Percentiles rank a stretch among this genome's conserved stretches.
These are phyloP conservation scores for Podila epicladia DNA, from an alignment of 192 early-diverging fungal species.

Conservation along the genomic window DNA sequence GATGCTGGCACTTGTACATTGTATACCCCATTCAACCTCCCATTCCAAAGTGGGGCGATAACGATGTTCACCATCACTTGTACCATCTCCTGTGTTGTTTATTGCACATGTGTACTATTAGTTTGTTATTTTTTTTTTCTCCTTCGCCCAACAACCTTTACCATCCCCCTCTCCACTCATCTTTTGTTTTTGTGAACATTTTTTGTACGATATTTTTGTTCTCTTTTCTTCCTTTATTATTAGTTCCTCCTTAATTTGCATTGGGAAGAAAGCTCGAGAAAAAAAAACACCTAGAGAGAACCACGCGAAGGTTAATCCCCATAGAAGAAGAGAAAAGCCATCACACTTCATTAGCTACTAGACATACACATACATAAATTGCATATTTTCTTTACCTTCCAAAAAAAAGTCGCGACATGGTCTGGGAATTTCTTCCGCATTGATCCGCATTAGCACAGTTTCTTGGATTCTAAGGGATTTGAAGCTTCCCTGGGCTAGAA, in stretches of 20 bases:
- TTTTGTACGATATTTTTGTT: neutral
- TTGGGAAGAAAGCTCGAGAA: too few relatives aligned
- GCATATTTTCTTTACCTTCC: too few relatives aligned
- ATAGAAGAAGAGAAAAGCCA: constrained; percentile 7
- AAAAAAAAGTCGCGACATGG: too few relatives aligned
- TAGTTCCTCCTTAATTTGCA: too few relatives aligned
- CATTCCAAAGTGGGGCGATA: constrained; percentile 14
- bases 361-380: too few relatives aligned
- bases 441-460: too few relatives aligned
- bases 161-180: constrained; percentile 2
- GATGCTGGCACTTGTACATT: constrained; percentile 5
- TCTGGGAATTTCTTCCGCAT: too few relatives aligned
- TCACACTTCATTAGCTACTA: constrained; percentile 13
- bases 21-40: neutral
- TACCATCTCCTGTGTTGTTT: constrained; percentile 27
- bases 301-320: neutral
- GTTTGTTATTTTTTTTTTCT: constrained; percentile 6
- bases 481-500: too few relatives aligned
- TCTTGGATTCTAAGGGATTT: too few relatives aligned
- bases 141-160: constrained; percentile 9
- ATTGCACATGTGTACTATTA: neutral
- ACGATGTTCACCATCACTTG: constrained; percentile 21
- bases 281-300: neutral
- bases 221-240: neutral
- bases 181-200: constrained; percentile 11